These are phyloP conservation scores for Fusarium anthophilum DNA, from an alignment of 2,329 filamentous ascomycete species.

Conservation along the genomic window DNA sequence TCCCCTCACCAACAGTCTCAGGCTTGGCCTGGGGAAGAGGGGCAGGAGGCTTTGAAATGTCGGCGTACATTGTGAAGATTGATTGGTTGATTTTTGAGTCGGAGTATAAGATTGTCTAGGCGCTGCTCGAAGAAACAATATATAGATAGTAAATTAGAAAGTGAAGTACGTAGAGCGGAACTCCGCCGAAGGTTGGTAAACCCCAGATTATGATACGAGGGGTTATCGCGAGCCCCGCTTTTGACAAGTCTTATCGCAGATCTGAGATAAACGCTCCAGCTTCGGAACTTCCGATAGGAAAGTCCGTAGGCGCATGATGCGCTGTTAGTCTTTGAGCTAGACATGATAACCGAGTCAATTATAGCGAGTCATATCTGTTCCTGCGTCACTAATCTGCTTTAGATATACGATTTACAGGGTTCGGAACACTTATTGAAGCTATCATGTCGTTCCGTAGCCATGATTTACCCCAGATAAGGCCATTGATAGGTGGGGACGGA, in stretches of 20 bases:
- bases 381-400: neutral
- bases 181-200: neutral
- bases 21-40: constrained; percentile 39
- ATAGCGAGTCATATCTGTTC: neutral
- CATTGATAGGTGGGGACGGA: constrained; percentile 3
- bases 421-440: neutral
- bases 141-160: neutral
- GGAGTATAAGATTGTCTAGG: neutral
- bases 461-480: neutral
- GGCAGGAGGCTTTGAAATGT: constrained; percentile 40
- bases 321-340: neutral
- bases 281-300: constrained; percentile 27
- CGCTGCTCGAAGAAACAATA: neutral
- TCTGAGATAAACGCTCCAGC: neutral
- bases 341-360: neutral
- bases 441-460: neutral
- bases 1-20: constrained; percentile 15
- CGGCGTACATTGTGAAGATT: constrained; percentile 33
- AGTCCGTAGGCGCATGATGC: neutral
- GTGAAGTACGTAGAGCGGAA: neutral
- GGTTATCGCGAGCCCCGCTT: neutral
- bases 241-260: neutral
- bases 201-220: neutral
- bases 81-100: neutral
- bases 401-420: neutral